Evolutionary conservation across 2,329 filamentous ascomycete genomes (phyloP), one percentile per base, ranked within the genome.

Genomic region (Colletotrichum musae): DNA sequence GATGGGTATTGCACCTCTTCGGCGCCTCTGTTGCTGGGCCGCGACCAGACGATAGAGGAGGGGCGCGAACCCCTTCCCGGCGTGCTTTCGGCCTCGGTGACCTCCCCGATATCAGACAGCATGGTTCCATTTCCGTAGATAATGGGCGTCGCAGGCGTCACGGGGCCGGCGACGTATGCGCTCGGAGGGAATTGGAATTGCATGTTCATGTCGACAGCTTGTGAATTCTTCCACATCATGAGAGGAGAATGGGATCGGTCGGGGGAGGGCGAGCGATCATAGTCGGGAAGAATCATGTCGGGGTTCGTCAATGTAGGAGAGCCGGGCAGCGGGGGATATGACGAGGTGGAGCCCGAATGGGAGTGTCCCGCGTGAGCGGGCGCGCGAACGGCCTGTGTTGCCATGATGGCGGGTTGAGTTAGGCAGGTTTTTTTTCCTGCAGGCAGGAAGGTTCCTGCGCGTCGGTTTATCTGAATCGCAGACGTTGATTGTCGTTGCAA

Each of bases 221-320:
- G 83, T 12, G 80, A 74, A 73, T 83, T 83, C 71, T 85, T 85
- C 87, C 87, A 88, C 78, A 85, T 82, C 72, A 79, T 81, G n/a
- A 88, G 75, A 36, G 84, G 81, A 75, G 86, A 84, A 70, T 86
- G 85, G 67, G 86, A 82, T 76, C 81, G 80, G 78, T 88, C 81
- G 77, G 86, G 82, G 77, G 86, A 84, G 76, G 87, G 81, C 78
- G 84, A 78, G 79, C 84, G 72, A 72, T 90, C 88, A 76, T 91
- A 90, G 77, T 92, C 91, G 70, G 95, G 95, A 60, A 98, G 84
- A 75, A 98, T 97, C 94, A 97, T 95, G 79, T 97, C 95, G 60
- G 94, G 94, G 80, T 97, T 97, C 64, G 94, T 97, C 75, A 98
- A 84, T 2, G 95, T 97, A 54, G 95, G 95, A 69, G 94, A 97